A percentile compares a stretch with the other conserved stretches of the same genome.
These are phyloP conservation scores for Neurospora sublineolata DNA, from an alignment of 495 filamentous ascomycete species.

Conservation along the genomic window DNA sequence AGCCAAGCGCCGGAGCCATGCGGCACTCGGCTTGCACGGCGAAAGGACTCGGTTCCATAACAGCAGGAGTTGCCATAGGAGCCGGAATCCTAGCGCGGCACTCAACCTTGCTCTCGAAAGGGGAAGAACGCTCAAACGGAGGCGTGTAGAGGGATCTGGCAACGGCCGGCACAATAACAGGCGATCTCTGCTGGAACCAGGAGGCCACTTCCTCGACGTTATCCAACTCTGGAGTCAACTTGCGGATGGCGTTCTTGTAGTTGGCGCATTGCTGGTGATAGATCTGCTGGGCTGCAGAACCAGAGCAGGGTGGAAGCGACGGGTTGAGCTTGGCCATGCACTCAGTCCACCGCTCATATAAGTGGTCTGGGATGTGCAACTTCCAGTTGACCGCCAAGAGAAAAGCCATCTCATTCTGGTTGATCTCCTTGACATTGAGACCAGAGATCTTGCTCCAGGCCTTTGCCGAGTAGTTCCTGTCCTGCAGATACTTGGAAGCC, in stretches of 20 bases:
- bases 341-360: constrained; percentile 88
- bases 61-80: constrained; percentile 38
- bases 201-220: constrained; percentile 42
- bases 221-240: constrained; percentile 64
- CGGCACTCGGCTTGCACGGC: constrained; percentile 40
- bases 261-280: constrained; percentile 39
- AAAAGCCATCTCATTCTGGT: constrained; percentile 92
- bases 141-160: constrained; percentile 23
- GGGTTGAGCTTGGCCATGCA: constrained; percentile 80
- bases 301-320: constrained; percentile 48
- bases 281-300: constrained; percentile 27
- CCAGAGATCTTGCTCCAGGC: not conserved
- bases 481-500: constrained; percentile 93
- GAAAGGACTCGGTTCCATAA: constrained; percentile 51
- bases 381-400: constrained; percentile 84
- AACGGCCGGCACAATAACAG: constrained; percentile 18
- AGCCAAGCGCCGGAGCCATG: constrained; percentile 43
- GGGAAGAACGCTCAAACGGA: constrained; percentile 14
- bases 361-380: constrained; percentile 77
- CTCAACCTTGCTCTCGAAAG: constrained; percentile 9
- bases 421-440: constrained; percentile 63
- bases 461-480: constrained; percentile 74
- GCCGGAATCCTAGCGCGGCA: not conserved
- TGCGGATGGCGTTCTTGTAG: constrained; percentile 70
- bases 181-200: constrained; percentile 15